These are phyloP conservation scores for Globisporangium alternatum DNA, from an alignment of 352 stramenopile genomes.

Conservation along the genomic window DNA sequence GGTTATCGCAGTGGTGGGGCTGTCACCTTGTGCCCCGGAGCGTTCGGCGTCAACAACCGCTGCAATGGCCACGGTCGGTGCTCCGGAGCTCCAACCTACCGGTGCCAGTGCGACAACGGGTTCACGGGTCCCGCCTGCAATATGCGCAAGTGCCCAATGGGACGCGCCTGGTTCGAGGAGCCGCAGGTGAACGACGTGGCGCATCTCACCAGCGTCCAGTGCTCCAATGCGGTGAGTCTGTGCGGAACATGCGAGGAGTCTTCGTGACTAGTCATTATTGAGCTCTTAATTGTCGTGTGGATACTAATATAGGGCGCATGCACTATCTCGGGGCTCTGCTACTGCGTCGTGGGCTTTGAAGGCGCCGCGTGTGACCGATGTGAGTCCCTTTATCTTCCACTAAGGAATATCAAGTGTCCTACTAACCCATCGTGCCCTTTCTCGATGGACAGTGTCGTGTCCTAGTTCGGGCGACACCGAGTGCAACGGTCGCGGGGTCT, in stretches of 20 bases:
- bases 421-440: neutral
- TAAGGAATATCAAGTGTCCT: neutral
- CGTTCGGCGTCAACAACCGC: conserved; percentile 6
- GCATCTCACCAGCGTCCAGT: conserved; percentile 50
- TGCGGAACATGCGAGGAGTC: neutral
- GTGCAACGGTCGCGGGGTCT: conserved; percentile 45
- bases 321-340: conserved; percentile 46
- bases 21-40: conserved; percentile 45
- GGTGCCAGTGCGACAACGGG: conserved; percentile 49
- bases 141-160: conserved; percentile 41
- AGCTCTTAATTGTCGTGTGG: neutral
- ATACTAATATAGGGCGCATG: conserved; percentile 43
- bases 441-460: conserved; percentile 40
- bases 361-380: conserved; percentile 63
- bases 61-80: conserved; percentile 68
- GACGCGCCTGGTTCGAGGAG: conserved; percentile 70
- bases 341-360: conserved; percentile 63
- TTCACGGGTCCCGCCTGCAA: conserved; percentile 64
- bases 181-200: conserved; percentile 41
- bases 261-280: neutral
- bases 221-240: conserved; percentile 59
- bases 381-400: conserved; percentile 17
- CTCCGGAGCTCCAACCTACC: conserved; percentile 34
- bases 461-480: conserved; percentile 27
- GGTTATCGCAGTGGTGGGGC: conserved; percentile 38